Evolutionary conservation across 345 rosid species (phyloP).

Genomic region (Sonneratia alba): DNA sequence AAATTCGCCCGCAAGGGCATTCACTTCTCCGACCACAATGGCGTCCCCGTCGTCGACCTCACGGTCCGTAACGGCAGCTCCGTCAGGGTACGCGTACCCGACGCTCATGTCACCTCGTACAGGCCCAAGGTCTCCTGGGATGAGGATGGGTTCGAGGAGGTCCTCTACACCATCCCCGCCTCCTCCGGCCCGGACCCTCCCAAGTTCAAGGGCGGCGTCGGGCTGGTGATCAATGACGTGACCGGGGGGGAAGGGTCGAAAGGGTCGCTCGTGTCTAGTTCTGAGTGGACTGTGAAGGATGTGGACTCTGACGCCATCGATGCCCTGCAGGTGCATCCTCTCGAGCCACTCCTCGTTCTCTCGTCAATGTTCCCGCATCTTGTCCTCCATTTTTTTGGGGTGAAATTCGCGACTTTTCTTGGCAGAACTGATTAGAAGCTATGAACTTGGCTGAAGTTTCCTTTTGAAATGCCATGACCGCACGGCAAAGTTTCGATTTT

Average conservation of each 20-base stretch:
- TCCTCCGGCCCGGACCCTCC: conserved; percentile 17
- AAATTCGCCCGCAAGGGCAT: conserved; percentile 70
- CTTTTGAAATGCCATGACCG: background rate
- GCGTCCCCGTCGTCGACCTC: conserved; percentile 45
- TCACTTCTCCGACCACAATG: conserved; percentile 52
- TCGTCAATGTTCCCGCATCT: background rate
- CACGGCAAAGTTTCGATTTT: background rate
- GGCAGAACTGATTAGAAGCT: background rate
- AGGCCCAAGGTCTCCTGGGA: conserved; percentile 76
- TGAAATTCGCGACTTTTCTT: background rate
- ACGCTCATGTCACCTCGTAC: conserved; percentile 76
- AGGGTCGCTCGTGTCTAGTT: conserved; percentile 32
- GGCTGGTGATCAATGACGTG: conserved; percentile 51
- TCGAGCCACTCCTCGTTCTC: background rate
- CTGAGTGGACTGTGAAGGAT: conserved; percentile 67
- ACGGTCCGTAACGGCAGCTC: conserved; percentile 82
- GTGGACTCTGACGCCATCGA: conserved; percentile 81
- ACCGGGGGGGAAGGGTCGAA: conserved; percentile 34
- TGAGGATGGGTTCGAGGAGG: conserved; percentile 71
- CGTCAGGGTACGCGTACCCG: conserved; percentile 42
- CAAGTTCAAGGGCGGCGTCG: conserved; percentile 56
- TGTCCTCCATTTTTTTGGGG: too few relatives aligned
- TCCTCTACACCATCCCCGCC: conserved; percentile 56
- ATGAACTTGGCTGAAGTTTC: background rate
- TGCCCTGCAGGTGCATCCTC: conserved; percentile 60